Conservation (phyloP, 2,329 filamentous ascomycete species). For the Zymoseptoria passerinii region DNA sequence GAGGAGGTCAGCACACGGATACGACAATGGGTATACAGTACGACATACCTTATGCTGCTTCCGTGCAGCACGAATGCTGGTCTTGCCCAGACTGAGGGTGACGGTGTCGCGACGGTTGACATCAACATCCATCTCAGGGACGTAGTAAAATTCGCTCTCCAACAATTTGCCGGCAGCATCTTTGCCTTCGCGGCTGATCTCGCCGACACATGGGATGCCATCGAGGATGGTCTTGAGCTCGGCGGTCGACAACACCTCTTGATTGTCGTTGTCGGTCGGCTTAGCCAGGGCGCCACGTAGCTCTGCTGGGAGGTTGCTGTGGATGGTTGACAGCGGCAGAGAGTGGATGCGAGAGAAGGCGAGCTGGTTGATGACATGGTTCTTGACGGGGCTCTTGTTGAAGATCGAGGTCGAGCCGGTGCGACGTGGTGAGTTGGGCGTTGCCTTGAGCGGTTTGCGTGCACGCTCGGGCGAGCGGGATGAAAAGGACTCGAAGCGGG, state of each 20-base stretch:
- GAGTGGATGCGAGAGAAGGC: constrained; percentile 90
- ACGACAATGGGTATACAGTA: not conserved
- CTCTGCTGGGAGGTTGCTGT: constrained; percentile 70
- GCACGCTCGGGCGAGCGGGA: constrained; percentile 54
- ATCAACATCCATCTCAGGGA: constrained; percentile 78
- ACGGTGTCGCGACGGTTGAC: constrained; percentile 71
- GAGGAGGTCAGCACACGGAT: constrained; percentile 4
- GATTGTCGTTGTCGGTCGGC: constrained; percentile 22
- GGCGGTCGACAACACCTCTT: constrained; percentile 44
- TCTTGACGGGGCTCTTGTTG: constrained; percentile 48
- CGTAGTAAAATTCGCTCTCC: constrained; percentile 95
- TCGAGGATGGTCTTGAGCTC: constrained; percentile 66
- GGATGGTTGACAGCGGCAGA: constrained; percentile 79
- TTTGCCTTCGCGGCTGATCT: constrained; percentile 84
- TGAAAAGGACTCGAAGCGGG: constrained; percentile 69
- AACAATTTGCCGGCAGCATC: constrained; percentile 89
- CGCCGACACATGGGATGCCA: constrained; percentile 68
- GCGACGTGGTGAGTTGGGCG: constrained; percentile 22
- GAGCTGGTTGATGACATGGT: constrained; percentile 91
- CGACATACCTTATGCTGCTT: constrained; percentile 89
- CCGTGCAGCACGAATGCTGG: constrained; percentile 77
- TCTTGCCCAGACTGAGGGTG: constrained; percentile 77
- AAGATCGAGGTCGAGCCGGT: constrained; percentile 16
- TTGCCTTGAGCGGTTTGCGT: constrained; percentile 26
- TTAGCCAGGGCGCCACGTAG: constrained; percentile 30